Evolutionary conservation across 768 basidiomycete species (phyloP).

Genomic region (Pulveroboletus sp.): DNA sequence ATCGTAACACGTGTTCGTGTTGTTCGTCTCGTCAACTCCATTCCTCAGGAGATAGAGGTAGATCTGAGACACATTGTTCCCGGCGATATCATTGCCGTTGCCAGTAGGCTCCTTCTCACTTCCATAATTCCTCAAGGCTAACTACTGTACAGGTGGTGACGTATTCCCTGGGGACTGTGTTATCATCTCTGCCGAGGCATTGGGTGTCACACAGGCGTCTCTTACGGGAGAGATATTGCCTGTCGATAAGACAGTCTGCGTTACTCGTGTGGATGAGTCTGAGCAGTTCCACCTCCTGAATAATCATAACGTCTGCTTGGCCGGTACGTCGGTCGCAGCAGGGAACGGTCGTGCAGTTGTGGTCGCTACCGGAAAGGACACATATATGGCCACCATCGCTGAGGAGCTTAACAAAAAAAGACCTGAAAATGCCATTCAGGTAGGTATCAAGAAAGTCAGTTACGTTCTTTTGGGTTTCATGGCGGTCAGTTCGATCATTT

Average conservation of each 20-base stretch:
- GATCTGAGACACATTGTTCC: conserved; percentile 32
- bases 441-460: conserved; percentile 32
- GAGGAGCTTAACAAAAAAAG: conserved; percentile 31
- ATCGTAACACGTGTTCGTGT: conserved; percentile 34
- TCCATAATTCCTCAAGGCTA: background rate
- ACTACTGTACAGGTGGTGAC: conserved; percentile 24
- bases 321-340: conserved; percentile 33
- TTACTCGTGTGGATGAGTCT: conserved; percentile 11
- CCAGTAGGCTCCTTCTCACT: conserved; percentile 19
- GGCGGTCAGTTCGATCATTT: conserved; percentile 17
- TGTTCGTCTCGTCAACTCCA: conserved; percentile 22
- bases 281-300: conserved; percentile 29
- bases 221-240: conserved; percentile 36
- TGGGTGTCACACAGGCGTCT: conserved; percentile 34
- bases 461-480: conserved; percentile 32
- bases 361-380: conserved; percentile 30
- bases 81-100: conserved; percentile 30
- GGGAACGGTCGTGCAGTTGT: conserved; percentile 32
- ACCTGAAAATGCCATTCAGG: conserved; percentile 34
- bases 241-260: conserved; percentile 28
- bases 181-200: conserved; percentile 31
- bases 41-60: conserved; percentile 26
- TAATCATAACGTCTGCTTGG: conserved; percentile 32
- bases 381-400: conserved; percentile 36
- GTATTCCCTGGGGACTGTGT: conserved; percentile 37